phyloP scores from a whole-genome alignment of 495 filamentous ascomycete genomes.

The Diplogelasinospora grovesii region DNA sequence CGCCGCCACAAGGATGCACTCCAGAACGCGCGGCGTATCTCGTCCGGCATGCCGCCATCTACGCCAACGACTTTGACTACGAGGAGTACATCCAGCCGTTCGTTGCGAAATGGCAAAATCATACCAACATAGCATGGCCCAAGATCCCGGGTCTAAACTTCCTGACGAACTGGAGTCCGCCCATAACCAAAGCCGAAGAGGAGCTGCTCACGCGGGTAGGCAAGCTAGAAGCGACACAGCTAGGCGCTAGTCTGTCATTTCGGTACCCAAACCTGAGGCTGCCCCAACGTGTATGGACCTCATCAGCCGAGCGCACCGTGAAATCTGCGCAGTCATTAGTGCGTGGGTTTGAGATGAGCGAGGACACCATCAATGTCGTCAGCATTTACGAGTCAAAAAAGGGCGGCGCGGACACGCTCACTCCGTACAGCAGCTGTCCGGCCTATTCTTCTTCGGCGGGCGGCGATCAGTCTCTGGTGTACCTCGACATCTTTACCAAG shows the following conservation, averaged over 20 bases:
- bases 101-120: constrained; percentile 36
- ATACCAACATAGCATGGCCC: constrained; percentile 29
- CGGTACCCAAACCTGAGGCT: constrained; percentile 36
- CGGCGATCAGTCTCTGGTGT: constrained; percentile 33
- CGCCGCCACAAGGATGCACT: constrained; percentile 35
- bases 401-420: constrained; percentile 40
- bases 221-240: constrained; percentile 35
- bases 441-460: constrained; percentile 41
- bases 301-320: constrained; percentile 40
- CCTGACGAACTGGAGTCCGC: constrained; percentile 33
- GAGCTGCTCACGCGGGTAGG: constrained; percentile 39
- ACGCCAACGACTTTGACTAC: constrained; percentile 43
- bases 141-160: constrained; percentile 34
- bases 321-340: constrained; percentile 39
- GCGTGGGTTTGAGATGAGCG: constrained; percentile 35
- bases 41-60: constrained; percentile 42
- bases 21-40: constrained; percentile 37
- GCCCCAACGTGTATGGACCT: constrained; percentile 41
- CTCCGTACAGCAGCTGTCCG: constrained; percentile 42
- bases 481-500: constrained; percentile 35
- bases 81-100: constrained; percentile 43
- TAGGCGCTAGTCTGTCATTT: constrained; percentile 34
- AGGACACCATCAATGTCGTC: constrained; percentile 34
- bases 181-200: constrained; percentile 37
- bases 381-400: constrained; percentile 30